These are phyloP conservation scores for Bruguiera parviflora DNA, from an alignment of 345 rosid genomes.

Conservation along the genomic window DNA sequence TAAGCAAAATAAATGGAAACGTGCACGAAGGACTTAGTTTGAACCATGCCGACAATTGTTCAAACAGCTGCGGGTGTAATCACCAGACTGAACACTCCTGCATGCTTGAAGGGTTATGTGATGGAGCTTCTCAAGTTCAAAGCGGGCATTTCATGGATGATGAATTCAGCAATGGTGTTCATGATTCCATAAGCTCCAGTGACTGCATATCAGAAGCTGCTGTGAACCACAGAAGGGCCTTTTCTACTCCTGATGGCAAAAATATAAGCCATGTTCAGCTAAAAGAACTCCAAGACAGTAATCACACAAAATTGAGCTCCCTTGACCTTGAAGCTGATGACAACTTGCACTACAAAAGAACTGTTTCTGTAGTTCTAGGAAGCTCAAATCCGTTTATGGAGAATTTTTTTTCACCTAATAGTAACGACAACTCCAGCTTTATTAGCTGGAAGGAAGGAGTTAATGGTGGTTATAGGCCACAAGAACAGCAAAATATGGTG, in stretches of 20 bases:
- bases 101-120: slow-evolving; percentile 37
- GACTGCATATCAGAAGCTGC: slow-evolving; percentile 35
- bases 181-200: slow-evolving; percentile 33
- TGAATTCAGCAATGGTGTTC: slow-evolving; percentile 30
- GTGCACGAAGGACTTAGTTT: slow-evolving; percentile 32
- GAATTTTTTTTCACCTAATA: slow-evolving; percentile 21
- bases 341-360: slow-evolving; percentile 52
- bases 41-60: slow-evolving; percentile 47
- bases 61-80: slow-evolving; percentile 45
- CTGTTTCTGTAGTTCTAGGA: slow-evolving; percentile 45
- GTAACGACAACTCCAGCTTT: slow-evolving; percentile 53
- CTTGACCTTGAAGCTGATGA: slow-evolving; percentile 44
- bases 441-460: slow-evolving; percentile 52
- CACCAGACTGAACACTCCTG: slow-evolving; percentile 44
- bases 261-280: slow-evolving; percentile 18
- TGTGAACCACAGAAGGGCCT: slow-evolving; percentile 20
- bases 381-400: slow-evolving; percentile 29
- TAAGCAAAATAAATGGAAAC: slow-evolving; percentile 24
- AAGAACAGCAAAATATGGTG: slow-evolving; percentile 46
- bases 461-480: slow-evolving; percentile 20
- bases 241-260: slow-evolving; percentile 19
- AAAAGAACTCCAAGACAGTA: slow-evolving; percentile 41
- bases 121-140: slow-evolving; percentile 44
- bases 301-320: slow-evolving; percentile 40
- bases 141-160: slow-evolving; percentile 47